A percentile compares a stretch with the other conserved stretches of the same genome.
phyloP scores from a whole-genome alignment of 1,139 yeast genomes.

The Hansenula lynferdii region DNA sequence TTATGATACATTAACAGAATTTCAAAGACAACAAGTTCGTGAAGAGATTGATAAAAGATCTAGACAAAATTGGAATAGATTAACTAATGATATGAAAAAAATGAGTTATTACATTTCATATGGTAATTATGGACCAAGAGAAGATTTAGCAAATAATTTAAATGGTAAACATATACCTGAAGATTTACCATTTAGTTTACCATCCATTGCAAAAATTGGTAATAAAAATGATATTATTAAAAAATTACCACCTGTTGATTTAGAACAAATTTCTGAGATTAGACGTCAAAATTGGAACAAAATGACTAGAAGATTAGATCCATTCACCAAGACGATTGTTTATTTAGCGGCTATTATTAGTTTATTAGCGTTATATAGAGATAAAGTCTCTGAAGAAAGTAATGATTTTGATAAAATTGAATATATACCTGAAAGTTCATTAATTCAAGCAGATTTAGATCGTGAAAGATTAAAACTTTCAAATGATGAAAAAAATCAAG shows the following conservation, averaged over 20 bases:
- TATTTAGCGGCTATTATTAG: constrained; percentile 34
- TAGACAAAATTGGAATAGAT: constrained; percentile 48
- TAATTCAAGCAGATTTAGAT: constrained; percentile 14
- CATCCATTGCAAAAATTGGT: constrained; percentile 22
- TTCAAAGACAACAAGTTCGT: constrained; percentile 55
- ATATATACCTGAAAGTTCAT: constrained; percentile 15
- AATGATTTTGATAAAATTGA: constrained; percentile 13
- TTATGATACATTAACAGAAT: constrained; percentile 41
- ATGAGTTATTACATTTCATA: constrained; percentile 54
- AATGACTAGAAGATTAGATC: constrained; percentile 46
- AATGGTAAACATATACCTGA: constrained; percentile 29
- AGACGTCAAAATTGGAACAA: constrained; percentile 44
- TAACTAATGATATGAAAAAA: constrained; percentile 40
- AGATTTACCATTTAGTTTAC: constrained; percentile 49
- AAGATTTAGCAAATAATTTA: constrained; percentile 44
- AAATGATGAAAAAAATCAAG: constrained; percentile 6
- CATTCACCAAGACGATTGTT: constrained; percentile 47
- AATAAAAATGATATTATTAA: constrained; percentile 29
- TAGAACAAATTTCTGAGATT: constrained; percentile 40
- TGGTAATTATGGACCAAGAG: constrained; percentile 64
- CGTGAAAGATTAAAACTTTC: constrained; percentile 12
- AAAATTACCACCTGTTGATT: constrained; percentile 36
- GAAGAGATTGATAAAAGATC: constrained; percentile 47
- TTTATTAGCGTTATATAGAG: constrained; percentile 26
- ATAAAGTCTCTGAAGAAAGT: constrained; percentile 24